A percentile compares a stretch with the other conserved stretches of the same genome.
phyloP scores from a whole-genome alignment of 208 protist species.

The Polymyxa betae region DNA sequence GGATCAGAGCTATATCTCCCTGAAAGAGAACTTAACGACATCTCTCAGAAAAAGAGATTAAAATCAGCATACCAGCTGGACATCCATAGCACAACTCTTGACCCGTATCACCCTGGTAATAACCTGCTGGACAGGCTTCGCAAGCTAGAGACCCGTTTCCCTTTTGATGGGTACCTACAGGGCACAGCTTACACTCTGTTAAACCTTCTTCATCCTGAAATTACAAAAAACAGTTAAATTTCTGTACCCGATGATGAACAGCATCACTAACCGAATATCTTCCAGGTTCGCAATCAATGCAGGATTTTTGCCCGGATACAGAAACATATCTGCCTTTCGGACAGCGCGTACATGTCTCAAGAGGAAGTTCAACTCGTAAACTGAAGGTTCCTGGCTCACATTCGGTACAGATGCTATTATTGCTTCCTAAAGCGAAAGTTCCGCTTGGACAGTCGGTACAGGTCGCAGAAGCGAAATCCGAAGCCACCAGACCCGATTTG shows the following conservation, averaged over 20 bases:
- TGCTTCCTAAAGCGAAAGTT: neutral
- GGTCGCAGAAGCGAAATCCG: neutral
- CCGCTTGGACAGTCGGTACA: neutral
- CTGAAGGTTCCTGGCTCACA: neutral
- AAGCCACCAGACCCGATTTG: neutral
- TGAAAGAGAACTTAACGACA: neutral
- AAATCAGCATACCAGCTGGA: neutral
- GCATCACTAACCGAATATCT: neutral
- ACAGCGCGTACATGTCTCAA: neutral
- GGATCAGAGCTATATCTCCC: neutral
- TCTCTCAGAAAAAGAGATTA: neutral
- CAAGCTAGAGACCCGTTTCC: neutral
- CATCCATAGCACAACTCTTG: neutral
- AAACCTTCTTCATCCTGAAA: neutral
- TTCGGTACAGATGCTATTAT: neutral
- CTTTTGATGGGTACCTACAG: neutral
- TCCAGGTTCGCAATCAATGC: neutral
- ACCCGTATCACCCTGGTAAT: neutral
- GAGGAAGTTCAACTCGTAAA: neutral
- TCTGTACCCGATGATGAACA: neutral
- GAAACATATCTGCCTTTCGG: neutral
- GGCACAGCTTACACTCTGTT: conserved; percentile 8
- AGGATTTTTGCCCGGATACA: neutral
- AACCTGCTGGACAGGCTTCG: neutral
- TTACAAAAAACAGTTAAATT: neutral